Base-by-base conservation (phyloP, 2,329 filamentous ascomycete genomes). In the Trichophaea hybrida region DNA sequence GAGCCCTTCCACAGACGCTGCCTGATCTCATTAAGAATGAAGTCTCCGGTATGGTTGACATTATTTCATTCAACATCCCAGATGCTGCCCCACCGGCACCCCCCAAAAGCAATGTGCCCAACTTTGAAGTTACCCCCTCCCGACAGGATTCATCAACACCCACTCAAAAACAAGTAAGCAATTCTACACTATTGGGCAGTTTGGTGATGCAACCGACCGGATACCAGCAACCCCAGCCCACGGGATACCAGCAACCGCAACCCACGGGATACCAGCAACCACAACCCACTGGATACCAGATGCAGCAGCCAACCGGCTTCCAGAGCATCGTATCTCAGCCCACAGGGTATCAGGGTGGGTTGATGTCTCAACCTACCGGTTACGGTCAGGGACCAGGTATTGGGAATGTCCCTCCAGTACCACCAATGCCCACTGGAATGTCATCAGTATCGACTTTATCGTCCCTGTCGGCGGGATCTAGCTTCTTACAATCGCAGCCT, bases 31-130 rank as follows among this genome's bases (percentile, higher is more conserved):
- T 98, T 65, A 86, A 83, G 75, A 98, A 98, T 69, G 93, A 98
- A 72, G 93, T 98, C 15, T 97, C 91, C 2, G 95, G 93, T 73
- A 97, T 98, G 90, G 93, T 98, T 44, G 93, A 98, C 70, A 98
- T 98, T 59, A 98, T 98, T 70, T 95, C 89, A 61, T 98, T 98
- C 71, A 88, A 85, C 67, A 80, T 96, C 31, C 82, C 81, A 0
- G 93, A 98, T 65, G 85, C 91, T 33, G 75, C 75, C 43, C 75
- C 74, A 12, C 67, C 74, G 44, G 73, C 78, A 17, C 55, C 55
- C 12, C 74, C 75, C 2, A 76, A 76, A 57, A 80, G 76, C 61
- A 90, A 87, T 71, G 81, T 81, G 13, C 84, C 87, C 0, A 84
- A 82, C 67, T 88, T 91, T 69, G 81, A 79, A 69, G 74, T 79